Evolutionary conservation across 2,329 filamentous ascomycete genomes (phyloP).

Genomic region (Cercospora brassicicola): DNA sequence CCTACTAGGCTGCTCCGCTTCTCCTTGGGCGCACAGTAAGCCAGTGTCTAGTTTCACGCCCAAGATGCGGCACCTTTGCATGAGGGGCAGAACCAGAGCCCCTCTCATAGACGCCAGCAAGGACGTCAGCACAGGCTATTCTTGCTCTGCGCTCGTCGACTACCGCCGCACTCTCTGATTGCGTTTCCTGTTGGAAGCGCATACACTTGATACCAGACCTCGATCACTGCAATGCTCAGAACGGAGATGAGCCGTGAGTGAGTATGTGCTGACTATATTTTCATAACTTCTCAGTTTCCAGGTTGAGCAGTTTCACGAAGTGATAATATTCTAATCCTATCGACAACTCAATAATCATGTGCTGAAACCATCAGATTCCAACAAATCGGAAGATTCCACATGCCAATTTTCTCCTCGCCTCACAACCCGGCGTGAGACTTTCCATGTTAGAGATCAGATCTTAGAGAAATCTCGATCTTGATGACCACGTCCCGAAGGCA

Average conservation of each 20-base stretch:
- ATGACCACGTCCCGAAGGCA: background rate
- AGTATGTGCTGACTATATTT: background rate
- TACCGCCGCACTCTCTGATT: background rate
- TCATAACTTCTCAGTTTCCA: background rate
- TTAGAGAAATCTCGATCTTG: background rate
- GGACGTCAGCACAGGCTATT: background rate
- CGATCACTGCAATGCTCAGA: background rate
- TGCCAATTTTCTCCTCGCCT: background rate
- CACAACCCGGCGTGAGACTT: background rate
- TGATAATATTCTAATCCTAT: background rate
- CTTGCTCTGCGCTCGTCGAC: background rate
- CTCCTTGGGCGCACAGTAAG: background rate
- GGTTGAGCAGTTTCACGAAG: background rate
- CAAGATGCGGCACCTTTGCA: background rate
- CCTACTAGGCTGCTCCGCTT: background rate
- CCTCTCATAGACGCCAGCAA: background rate
- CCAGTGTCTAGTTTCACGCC: background rate
- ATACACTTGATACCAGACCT: background rate
- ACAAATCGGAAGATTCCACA: background rate
- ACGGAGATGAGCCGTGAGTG: background rate
- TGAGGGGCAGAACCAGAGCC: background rate
- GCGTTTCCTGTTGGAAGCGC: background rate
- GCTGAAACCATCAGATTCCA: background rate
- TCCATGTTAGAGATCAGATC: background rate
- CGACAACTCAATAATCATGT: background rate